Evolutionary conservation across 2,329 filamentous ascomycete species (phyloP).

Genomic region (Ascochyta clinopodiicola): DNA sequence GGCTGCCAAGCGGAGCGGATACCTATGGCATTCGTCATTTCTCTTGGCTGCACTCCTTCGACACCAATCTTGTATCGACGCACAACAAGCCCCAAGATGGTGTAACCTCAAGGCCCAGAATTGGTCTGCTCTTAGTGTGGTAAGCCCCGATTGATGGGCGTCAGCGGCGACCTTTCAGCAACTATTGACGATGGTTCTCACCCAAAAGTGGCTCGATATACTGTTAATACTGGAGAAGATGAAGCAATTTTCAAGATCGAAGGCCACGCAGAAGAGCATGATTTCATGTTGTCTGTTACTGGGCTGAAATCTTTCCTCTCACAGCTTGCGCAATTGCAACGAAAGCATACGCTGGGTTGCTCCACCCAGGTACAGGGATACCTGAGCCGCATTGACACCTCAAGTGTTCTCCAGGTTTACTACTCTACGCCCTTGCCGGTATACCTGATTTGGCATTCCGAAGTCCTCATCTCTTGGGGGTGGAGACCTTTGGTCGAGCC

Average conservation of each 20-base stretch:
- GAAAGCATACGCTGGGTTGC: background rate
- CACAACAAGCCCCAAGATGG: constrained; percentile 6
- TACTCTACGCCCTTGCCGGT: background rate
- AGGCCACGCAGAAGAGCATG: too few relatives aligned
- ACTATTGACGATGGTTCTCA: background rate
- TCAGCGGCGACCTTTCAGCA: background rate
- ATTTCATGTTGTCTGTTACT: too few relatives aligned
- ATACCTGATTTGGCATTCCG: too few relatives aligned
- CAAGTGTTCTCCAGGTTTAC: background rate
- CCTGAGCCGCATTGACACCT: constrained; percentile 6
- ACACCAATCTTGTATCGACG: constrained; percentile 1
- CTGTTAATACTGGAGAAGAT: too few relatives aligned
- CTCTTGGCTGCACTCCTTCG: constrained; percentile 9
- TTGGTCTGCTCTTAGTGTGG: constrained; percentile 1
- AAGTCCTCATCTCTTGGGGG: background rate
- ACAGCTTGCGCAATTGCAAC: background rate
- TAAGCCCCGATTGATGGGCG: background rate
- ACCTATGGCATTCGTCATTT: constrained; percentile 7
- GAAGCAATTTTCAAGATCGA: too few relatives aligned
- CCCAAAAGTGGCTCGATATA: too few relatives aligned
- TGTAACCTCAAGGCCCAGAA: background rate
- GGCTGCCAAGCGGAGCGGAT: constrained; percentile 7
- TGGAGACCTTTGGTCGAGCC: background rate
- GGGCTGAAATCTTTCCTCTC: too few relatives aligned
- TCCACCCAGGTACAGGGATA: constrained; percentile 1